Evolutionary conservation across 2,329 filamentous ascomycete species (phyloP), one percentile per base, ranked within the genome.

Genomic region (Beauveria varroae): DNA sequence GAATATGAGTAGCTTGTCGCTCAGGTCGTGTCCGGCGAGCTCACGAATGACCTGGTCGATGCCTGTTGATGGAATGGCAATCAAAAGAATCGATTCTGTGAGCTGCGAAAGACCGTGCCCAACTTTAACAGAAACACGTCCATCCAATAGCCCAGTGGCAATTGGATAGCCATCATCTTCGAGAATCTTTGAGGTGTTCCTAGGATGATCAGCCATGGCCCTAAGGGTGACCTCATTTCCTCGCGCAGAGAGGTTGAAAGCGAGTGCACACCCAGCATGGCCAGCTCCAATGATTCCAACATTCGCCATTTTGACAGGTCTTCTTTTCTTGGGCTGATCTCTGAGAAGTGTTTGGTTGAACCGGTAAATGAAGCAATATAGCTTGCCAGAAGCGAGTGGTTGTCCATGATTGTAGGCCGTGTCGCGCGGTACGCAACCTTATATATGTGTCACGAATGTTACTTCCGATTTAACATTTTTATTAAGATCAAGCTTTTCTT

Each of bases 251-350:
- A 62, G 37, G 26, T 64, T 30, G 20, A 64, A 63, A 18, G 62
- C 63, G 3, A 63, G 59, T 6, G 63, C 63, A 43, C 62, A 64
- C 0, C 63, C 63, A 24, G 60, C 63, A 30, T 64, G 62, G 10
- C 63, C 63, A n/a, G 63, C 63, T 3, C 63, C 59, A 43, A 63
- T 57, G 34, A 64, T 63, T 8, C 55, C 55, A 46, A 63, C 40
- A 10, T 1, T 34, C 5, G 37, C 0, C 57, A 46, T 59, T 18
- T 2, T 49, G 22, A 49, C 3, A 24, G 6, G 6, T 10, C 3
- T 9, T 3, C 0, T 1, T 46, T 22, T 10, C 9, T 2, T 16
- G 3, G 16, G 10, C 12, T 5, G 4, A 37, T 5, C 14, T 5
- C 30, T 37, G 12, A 12, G 5, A 1, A 5, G 2, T 5, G 14